Base-by-base conservation (phyloP, 148 eudicot species). In the Talinum fruticosum region DNA sequence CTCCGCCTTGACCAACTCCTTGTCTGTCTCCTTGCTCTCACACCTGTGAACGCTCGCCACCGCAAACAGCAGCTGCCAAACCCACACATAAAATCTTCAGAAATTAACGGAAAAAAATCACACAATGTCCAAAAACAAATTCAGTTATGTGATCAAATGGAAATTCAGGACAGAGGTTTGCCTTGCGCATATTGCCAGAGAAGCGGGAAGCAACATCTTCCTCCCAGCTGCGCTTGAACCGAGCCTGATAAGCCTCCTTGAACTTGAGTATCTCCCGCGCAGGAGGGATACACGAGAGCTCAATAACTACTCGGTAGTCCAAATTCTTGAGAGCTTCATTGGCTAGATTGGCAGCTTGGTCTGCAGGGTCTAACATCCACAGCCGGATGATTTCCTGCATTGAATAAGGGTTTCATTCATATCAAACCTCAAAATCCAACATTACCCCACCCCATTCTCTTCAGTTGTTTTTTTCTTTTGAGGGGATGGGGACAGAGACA, bases 331-430 rank as follows among this genome's bases (percentile, higher is more conserved):
- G 72, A 24, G 92, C 93, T 15, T 83, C 86, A 61, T 92, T 65
- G 0, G 87, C 83, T 45, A 91, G 35, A 36, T 89, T 90, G 19
- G 90, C 91, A 54, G 88, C 96, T 21, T 91, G 76, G 29, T 91
- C 96, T 65, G n/a, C 71, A 7, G 96, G 93, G 32, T 91, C 91
- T 84, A 88, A 67, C 74, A 86, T 86, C 96, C 96, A 89, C 35
- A 88, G 75, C 35, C 79, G 88, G 44, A 91, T 81, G 57, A 91
- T 90, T 89, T 74, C 85, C 96, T 91, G 75, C 79, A 71, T 66
- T 23, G 1, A 54, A 34, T n/a, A 59, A 69, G 18, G 29, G 37
- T 10, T 34, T 4, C 32, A 21, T 44, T 57, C 10, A 10, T 54
- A 24, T 32, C 18, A 62, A 10, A 21, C 30, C 30, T 32, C 26